A percentile compares a stretch with the other conserved stretches of the same genome.
phyloP scores from a whole-genome alignment of 768 basidiomycete species.

The Lactarius pseudohatsudake region DNA sequence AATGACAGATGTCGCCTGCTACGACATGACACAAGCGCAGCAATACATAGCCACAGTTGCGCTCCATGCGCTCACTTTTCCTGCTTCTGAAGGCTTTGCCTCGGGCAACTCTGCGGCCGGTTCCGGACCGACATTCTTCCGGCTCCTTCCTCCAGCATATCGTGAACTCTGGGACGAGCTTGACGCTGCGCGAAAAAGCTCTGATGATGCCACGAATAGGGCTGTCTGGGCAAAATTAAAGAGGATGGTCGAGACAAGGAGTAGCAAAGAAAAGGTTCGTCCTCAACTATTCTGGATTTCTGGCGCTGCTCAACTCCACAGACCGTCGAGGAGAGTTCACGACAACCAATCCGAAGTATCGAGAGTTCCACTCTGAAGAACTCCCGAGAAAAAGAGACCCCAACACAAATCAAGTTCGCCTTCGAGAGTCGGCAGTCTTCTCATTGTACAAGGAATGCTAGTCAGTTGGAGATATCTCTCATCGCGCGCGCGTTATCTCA shows the following conservation, averaged over 20 bases:
- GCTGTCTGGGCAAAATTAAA: conserved; percentile 68
- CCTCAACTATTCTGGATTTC: background rate
- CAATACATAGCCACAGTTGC: conserved; percentile 88
- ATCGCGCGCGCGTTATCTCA: conserved; percentile 7
- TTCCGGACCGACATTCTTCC: conserved; percentile 63
- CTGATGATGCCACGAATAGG: conserved; percentile 65
- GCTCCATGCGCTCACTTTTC: conserved; percentile 74
- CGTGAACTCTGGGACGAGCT: conserved; percentile 93
- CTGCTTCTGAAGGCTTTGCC: conserved; percentile 61
- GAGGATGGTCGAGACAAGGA: conserved; percentile 61
- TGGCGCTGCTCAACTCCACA: conserved; percentile 15
- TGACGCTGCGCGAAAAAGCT: conserved; percentile 58
- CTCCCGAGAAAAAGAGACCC: conserved; percentile 20
- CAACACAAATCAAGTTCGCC: conserved; percentile 55
- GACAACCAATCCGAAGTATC: background rate
- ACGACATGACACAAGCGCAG: conserved; percentile 75
- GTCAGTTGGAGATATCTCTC: conserved; percentile 45
- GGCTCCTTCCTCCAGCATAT: conserved; percentile 77
- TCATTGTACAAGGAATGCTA: conserved; percentile 85
- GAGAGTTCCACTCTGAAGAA: conserved; percentile 8
- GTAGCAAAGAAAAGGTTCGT: conserved; percentile 47
- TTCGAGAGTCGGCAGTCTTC: conserved; percentile 64
- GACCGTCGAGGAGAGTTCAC: conserved; percentile 10
- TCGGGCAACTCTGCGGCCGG: conserved; percentile 46
- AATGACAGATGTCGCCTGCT: conserved; percentile 87